These are phyloP conservation scores for Ustilago trichophora DNA, from an alignment of 1,284 basidiomycete species.

Conservation along the genomic window DNA sequence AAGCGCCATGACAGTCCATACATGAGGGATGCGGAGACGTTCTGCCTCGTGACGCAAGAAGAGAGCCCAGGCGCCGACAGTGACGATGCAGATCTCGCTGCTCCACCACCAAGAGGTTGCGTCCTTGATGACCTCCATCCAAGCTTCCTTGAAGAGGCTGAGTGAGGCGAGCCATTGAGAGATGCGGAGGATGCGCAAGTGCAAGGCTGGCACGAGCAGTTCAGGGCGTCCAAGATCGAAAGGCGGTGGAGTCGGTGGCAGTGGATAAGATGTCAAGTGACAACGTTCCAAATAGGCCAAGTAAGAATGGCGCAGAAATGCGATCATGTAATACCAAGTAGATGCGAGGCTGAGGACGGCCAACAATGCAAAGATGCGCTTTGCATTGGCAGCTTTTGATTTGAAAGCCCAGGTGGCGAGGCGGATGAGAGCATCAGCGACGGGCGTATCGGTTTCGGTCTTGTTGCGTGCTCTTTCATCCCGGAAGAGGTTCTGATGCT, in stretches of 20 bases:
- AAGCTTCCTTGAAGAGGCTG: conserved; percentile 75
- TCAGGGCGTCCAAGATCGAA: conserved; percentile 11
- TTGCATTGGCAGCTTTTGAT: conserved; percentile 15
- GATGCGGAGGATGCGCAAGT: conserved; percentile 45
- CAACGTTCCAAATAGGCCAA: conserved; percentile 42
- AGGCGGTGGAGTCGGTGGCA: conserved; percentile 24
- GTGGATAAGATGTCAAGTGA: conserved; percentile 20
- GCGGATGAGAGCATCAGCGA: conserved; percentile 21
- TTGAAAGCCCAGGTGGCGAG: conserved; percentile 37
- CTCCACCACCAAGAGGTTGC: conserved; percentile 78
- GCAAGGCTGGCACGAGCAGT: conserved; percentile 66
- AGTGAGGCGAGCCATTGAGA: conserved; percentile 74
- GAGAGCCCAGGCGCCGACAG: conserved; percentile 74
- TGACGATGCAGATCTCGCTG: conserved; percentile 77
- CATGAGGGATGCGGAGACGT: conserved; percentile 70
- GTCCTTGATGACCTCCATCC: conserved; percentile 70
- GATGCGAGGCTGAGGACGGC: conserved; percentile 35
- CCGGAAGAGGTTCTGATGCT: conserved; percentile 9
- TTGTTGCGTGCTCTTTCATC: neutral
- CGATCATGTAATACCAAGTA: conserved; percentile 59
- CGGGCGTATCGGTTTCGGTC: conserved; percentile 12
- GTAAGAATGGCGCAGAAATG: conserved; percentile 59
- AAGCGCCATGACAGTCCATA: conserved; percentile 78
- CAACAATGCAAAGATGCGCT: conserved; percentile 19
- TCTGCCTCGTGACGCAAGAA: conserved; percentile 73